Conservation (phyloP, 2,329 filamentous ascomycete genomes). For the Huntiella abstrusa region DNA sequence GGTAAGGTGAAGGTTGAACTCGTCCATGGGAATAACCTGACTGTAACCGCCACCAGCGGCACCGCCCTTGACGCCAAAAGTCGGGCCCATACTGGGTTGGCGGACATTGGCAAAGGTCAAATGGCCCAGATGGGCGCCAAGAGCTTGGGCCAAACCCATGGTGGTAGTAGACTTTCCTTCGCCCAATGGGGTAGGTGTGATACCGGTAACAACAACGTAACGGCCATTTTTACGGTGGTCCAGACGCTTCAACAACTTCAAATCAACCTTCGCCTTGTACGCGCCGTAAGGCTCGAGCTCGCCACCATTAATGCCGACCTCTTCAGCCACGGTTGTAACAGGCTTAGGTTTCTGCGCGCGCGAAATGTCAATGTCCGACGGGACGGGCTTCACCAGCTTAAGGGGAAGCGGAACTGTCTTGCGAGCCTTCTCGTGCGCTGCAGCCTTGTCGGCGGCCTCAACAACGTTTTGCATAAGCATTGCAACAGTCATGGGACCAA, state of each 20-base stretch:
- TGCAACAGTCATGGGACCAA: constrained; percentile 96
- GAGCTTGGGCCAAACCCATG: constrained; percentile 80
- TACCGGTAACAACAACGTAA: constrained; percentile 85
- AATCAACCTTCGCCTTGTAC: constrained; percentile 88
- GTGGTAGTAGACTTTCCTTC: constrained; percentile 98
- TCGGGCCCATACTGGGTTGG: constrained; percentile 91
- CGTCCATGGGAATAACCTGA: constrained; percentile 98
- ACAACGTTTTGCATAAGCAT: constrained; percentile 96
- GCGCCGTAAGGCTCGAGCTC: constrained; percentile 90
- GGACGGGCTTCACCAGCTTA: constrained; percentile 61
- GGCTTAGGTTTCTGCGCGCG: constrained; percentile 79
- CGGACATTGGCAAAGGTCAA: constrained; percentile 92
- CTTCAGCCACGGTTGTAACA: constrained; percentile 66
- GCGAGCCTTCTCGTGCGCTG: constrained; percentile 64
- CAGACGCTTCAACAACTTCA: constrained; percentile 63
- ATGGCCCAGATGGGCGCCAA: constrained; percentile 72
- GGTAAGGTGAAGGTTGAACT: constrained; percentile 95
- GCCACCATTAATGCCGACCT: constrained; percentile 71
- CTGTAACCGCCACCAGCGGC: constrained; percentile 95
- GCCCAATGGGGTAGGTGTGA: constrained; percentile 87
- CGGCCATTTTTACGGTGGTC: constrained; percentile 74
- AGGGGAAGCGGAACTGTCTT: constrained; percentile 68
- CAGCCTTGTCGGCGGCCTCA: constrained; percentile 62
- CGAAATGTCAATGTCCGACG: constrained; percentile 90
- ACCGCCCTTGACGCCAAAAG: constrained; percentile 97